Base-by-base conservation (phyloP, 768 basidiomycete genomes). In the Terana coerulea region DNA sequence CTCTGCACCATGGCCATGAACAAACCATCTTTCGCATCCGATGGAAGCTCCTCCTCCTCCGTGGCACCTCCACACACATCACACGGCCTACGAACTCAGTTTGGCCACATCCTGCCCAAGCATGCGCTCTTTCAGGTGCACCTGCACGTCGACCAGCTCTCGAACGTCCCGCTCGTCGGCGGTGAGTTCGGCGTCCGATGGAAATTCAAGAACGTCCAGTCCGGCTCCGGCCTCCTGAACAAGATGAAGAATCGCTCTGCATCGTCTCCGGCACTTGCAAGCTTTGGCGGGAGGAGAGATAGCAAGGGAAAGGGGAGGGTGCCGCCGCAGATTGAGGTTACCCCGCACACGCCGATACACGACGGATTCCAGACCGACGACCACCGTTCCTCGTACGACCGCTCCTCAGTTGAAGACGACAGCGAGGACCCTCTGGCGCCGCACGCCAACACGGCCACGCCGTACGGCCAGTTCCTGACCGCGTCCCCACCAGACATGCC, bases 181-280 rank as follows among this genome's bases (percentile, higher is more conserved):
- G 88, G 88, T 55, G 77, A 86, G 61, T 88, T 89, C 61, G 80
- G 73, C 17, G 77, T 84, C 5, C 72, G 75, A 19, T 89, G 88
- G 86, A 84, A 80, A 66, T 79, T 89, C 67, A 86, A 81, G 71
- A 75, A 81, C 56, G 75, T 73, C 28, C 69, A 68, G 31, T 65
- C 74, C 2, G 69, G 17, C 70, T 75, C 61, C 58, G 75, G 79
- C 3, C 59, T 81, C 28, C 60, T 77, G 31, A 56, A 65, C 36
- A 74, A 69, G 65, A 71, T 71, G 59, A 72, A 69, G 57, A 65
- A 34, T 29, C 52, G 46, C 12, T 51, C 49, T 3, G 28, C 26
- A n/a, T 49, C 49, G 35, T 42, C 54, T n/a, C 43, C 43, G 11
- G 12, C 43, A 19, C 43, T 44, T 15, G 39, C 25, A 44, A 42